Evolutionary conservation across 768 basidiomycete genomes (phyloP), one percentile per base, ranked within the genome.

Genomic region (Trametes cubensis): DNA sequence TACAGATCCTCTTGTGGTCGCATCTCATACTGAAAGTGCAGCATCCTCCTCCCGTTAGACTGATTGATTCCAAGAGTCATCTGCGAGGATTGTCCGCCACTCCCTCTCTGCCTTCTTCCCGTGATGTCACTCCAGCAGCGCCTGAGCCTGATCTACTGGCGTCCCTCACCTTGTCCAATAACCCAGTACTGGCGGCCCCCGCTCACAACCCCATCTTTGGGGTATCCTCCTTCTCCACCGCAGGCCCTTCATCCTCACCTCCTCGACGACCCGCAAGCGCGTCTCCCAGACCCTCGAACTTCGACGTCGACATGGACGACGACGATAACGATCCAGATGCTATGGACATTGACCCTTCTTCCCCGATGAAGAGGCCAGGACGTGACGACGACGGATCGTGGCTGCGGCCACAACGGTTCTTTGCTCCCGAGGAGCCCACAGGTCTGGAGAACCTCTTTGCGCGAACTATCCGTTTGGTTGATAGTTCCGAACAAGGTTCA

Each of bases 351-450:
- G 76, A 78, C 61, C 72, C 74, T 17, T 63, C 63, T 18, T 69
- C 62, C 10, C 58, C 62, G 6, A 21, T 52, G 23, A 65, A 61
- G 25, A 69, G 68, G 28, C 42, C 60, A 0, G 42, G 50, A 1
- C 63, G 60, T 8, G 69, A 74, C 30, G 64, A 80, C 20, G 79
- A 82, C 55, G 77, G 77, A 8, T 72, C 76, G 25, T 86, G 82
- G 84, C 67, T 92, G 52, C 83, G 85, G 5, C 89, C 87, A 4
- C 90, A 90, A 66, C 80, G 81, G 15, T 92, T 91, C 70, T 92
- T 91, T 66, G 82, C 88, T 17, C 90, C 89, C 0, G 89, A 91
- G 70, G 82, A 84, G 62, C 88, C 89, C 0, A 92, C 90, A 0
- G 90, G 90, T 15, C 78, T 92, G 8, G 90, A 92, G 72, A 78